Base-by-base conservation (phyloP, 148 eudicot genomes). In the Beta vulgaris region DNA sequence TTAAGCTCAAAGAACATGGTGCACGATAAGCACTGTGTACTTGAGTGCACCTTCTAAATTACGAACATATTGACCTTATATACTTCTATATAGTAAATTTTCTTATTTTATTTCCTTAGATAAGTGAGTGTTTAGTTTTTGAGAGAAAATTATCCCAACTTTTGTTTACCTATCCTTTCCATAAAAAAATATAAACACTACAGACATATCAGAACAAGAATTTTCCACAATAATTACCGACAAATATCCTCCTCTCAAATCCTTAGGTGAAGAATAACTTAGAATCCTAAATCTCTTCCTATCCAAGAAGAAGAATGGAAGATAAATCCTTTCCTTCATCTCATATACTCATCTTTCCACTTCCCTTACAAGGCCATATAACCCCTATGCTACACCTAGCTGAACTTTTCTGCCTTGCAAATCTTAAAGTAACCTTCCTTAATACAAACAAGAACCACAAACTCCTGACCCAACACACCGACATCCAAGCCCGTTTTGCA, bases 311-410 rank as follows among this genome's bases (percentile, higher is more conserved):
- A 31, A n/a, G 21, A 18, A 78, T 78, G 81, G 73, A 73, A 0
- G 53, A 43, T 55, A 11, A 35, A 7, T 25, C 40, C 2, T 39
- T 29, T 23, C 1, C 59, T 35, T 0, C 44, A 46, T 74, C 77
- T 59, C 84, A 80, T 66, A 84, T 84, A 1, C 72, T 80, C 26
- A 74, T 84, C 32, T 84, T 80, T 5, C 86, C 86, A 53, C 43
- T 80, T 7, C 84, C 82, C 14, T 9, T 70, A 25, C 84, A 80
- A 83, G 83, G 86, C 68, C 81, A 83, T 51, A 69, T 83, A 13
- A 80, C 61, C 44, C 79, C 83, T 0, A 81, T 78, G 86, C 79
- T 84, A 66, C 80, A 75, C 58, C 76, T 81, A 25, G 86, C 86
- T 34, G 71, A 84, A 61, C 84, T 84, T 28, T 43, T 84, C 16